Base-by-base conservation (phyloP, 768 basidiomycete species). In the Calocybe indica region DNA sequence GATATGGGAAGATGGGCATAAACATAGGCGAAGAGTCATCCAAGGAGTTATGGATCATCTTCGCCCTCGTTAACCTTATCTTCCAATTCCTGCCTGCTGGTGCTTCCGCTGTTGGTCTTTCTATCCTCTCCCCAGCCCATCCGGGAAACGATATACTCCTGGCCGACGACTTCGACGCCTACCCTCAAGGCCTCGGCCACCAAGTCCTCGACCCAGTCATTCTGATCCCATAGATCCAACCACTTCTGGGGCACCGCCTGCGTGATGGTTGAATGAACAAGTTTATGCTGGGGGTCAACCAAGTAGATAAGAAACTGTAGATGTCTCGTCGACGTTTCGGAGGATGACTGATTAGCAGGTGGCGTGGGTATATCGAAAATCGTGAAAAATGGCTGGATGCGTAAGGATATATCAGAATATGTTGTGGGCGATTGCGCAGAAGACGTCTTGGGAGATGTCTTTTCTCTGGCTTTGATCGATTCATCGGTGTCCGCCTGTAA, bases 201-300 rank as follows among this genome's bases (percentile, higher is more conserved):
- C 35, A 88, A 64, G 59, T 99, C 94, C 65, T 99, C 96, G 9
- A 98, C 93, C 96, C 96, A 95, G 38, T 89, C 85, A 62, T 92
- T 88, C 53, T 84, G 76, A 58, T 96, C 94, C 84, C 92, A 95
- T 38, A 92, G 70, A 5, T 82, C 81, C 47, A 98, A 63, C 96
- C 96, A 99, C 43, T 76, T 70, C n/a, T 69, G 73, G 0, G 95
- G 92, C 14, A 94, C 74, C 5, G 81, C 75, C 62, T 98, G 96
- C 5, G 91, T 90, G 42, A 89, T 63, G 0, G 90, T 89, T 5
- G 83, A 83, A 59, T 85, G 84, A 5, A 73, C 71, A 45, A 98
- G 71, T 33, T 82, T 72, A 62, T 98, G 92, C 5, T 70, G 72
- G 8, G 93, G 92, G 65, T 97, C 95, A 34, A 70, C 70, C 2